A percentile compares a stretch with the other conserved stretches of the same genome.
Evolutionary conservation across 768 basidiomycete species (phyloP).

Genomic region (Pholiota conissans): DNA sequence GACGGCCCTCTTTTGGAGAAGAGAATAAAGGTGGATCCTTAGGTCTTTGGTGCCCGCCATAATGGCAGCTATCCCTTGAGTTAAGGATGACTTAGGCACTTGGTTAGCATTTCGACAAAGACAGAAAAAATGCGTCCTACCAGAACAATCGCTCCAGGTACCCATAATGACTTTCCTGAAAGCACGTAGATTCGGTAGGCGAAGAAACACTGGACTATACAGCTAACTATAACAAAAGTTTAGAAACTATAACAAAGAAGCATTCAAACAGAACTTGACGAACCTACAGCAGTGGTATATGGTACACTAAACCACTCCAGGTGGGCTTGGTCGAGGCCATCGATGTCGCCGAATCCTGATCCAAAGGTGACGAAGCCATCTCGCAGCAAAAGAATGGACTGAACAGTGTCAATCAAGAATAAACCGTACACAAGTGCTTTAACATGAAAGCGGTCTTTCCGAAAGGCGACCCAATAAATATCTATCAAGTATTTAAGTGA

Average conservation of each 20-base stretch:
- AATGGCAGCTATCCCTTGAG: background rate
- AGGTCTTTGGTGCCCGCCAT: background rate
- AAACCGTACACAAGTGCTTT: background rate
- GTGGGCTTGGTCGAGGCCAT: background rate
- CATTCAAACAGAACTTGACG: background rate
- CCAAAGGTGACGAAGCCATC: slow-evolving; percentile 1
- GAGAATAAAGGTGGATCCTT: background rate
- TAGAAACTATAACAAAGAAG: background rate
- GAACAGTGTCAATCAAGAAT: background rate
- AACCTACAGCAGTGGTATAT: background rate
- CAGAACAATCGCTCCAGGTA: background rate
- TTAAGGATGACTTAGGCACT: background rate
- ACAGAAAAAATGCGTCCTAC: background rate
- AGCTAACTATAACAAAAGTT: background rate
- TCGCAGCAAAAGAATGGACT: background rate
- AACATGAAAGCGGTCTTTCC: background rate
- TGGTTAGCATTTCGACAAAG: too few relatives aligned
- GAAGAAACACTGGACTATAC: background rate
- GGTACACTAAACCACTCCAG: slow-evolving; percentile 1
- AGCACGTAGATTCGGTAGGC: background rate
- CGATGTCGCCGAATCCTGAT: background rate
- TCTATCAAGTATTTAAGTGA: background rate
- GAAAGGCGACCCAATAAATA: background rate
- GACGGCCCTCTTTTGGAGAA: background rate
- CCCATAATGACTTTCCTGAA: background rate